Conservation (phyloP, 176 grass and related monocot genomes). For the Zea luxurians region DNA sequence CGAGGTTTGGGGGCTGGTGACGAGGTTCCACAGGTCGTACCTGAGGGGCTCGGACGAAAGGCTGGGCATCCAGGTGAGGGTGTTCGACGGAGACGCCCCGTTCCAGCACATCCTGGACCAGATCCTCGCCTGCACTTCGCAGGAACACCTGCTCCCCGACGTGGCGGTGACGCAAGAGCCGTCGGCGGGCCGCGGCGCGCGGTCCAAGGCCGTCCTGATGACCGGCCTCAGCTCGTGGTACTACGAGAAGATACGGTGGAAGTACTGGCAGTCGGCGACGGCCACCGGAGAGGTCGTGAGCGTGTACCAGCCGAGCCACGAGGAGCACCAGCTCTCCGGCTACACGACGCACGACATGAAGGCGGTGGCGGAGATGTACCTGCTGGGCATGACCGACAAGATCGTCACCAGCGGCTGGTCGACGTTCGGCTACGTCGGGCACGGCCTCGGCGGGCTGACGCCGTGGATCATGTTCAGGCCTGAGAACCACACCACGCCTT, state of each 20-base stretch:
- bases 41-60: conserved; percentile 29
- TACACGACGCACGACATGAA: conserved; percentile 57
- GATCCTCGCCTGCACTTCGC: conserved; percentile 47
- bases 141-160: conserved; percentile 36
- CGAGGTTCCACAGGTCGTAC: conserved; percentile 57
- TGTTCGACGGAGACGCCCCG: conserved; percentile 51
- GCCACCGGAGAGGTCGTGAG: conserved; percentile 48
- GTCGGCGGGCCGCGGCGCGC: neutral
- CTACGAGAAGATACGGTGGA: conserved; percentile 56
- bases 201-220: conserved; percentile 36
- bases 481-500: conserved; percentile 26
- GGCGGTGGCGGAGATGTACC: conserved; percentile 64
- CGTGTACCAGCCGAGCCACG: conserved; percentile 73
- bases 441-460: conserved; percentile 47
- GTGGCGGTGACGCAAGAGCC: neutral
- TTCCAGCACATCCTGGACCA: conserved; percentile 47
- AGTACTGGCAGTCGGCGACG: conserved; percentile 57
- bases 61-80: conserved; percentile 57
- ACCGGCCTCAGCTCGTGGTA: conserved; percentile 48
- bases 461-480: conserved; percentile 62
- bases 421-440: conserved; percentile 51
- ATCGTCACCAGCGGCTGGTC: conserved; percentile 59
- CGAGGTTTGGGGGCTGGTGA: conserved; percentile 59
- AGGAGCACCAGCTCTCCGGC: conserved; percentile 50
- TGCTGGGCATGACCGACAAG: conserved; percentile 50